phyloP scores from a whole-genome alignment of 495 filamentous ascomycete species.

The Lasiosphaeriaceae sp. region DNA sequence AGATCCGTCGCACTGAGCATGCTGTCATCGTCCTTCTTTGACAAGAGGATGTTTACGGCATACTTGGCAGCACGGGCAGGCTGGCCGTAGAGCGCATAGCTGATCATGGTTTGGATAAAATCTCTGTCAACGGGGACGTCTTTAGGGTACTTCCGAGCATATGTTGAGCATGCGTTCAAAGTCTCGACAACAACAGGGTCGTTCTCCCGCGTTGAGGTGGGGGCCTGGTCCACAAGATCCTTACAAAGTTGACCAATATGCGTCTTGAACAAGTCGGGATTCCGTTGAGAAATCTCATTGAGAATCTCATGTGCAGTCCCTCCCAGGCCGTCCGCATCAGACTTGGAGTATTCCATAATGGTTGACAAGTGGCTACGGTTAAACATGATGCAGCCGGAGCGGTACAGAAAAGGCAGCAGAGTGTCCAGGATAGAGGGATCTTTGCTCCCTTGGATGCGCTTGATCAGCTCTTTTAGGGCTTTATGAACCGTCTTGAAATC shows the following conservation, averaged over 20 bases:
- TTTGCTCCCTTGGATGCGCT: constrained; percentile 60
- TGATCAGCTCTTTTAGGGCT: constrained; percentile 83
- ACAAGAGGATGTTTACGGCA: constrained; percentile 84
- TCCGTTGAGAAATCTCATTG: constrained; percentile 84
- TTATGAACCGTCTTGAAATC: constrained; percentile 89
- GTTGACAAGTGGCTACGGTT: constrained; percentile 90
- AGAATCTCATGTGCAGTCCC: constrained; percentile 82
- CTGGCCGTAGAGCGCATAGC: constrained; percentile 74
- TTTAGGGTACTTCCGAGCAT: constrained; percentile 76
- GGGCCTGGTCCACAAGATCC: constrained; percentile 74
- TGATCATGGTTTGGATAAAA: constrained; percentile 73
- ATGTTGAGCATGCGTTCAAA: constrained; percentile 86
- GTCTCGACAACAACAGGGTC: constrained; percentile 74
- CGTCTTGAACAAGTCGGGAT: constrained; percentile 83
- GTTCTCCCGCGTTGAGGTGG: constrained; percentile 59
- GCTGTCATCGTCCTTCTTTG: constrained; percentile 74
- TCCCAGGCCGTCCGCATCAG: constrained; percentile 72
- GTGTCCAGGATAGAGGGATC: constrained; percentile 66
- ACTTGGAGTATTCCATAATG: constrained; percentile 80
- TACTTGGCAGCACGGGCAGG: constrained; percentile 86
- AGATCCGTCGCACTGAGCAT: constrained; percentile 79
- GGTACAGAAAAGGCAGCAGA: constrained; percentile 77
- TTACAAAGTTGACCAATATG: constrained; percentile 92
- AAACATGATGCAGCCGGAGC: constrained; percentile 77
- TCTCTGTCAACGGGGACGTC: constrained; percentile 84